Evolutionary conservation across 768 basidiomycete species (phyloP), one percentile per base, ranked within the genome.

Genomic region (Phanerochaete carnosa): DNA sequence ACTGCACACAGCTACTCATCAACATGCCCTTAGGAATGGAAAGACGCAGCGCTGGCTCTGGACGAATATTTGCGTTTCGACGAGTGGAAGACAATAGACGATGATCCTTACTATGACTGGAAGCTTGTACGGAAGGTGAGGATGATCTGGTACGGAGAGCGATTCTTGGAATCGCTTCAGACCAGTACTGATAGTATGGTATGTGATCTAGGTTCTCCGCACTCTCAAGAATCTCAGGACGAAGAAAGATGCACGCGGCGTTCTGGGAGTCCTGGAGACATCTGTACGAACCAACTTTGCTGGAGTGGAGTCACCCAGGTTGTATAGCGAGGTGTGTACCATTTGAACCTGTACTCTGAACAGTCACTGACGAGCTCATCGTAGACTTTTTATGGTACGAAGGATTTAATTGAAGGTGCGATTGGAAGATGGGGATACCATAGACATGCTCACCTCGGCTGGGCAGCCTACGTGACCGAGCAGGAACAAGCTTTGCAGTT

Each of bases 261-360:
- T 95, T 51, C 82, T 96, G 46, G 95, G 93, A 3, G 91, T 98
- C 0, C 76, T 99, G 35, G 94, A 96, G 67, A 92, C 93, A 0
- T 97, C 93, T 65, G 82, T 98, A 46, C 81, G 95, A 57, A 83
- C 86, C 25, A 98, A 97, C 72, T 99, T 98, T 76, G 97, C 92
- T 15, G 97, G 92, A 0, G 86, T 92, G 3, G 95, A 97, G 75
- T 92, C 91, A 35, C 74, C 88, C 11, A 86, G 89, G 89, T 75
- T 98, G 26, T 98, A 97, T 69, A 93, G 91, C 73, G 94, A 96
- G 78, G 94, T 80, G 55, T 55, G 71, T 64, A 0, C 22, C 4
- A 11, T 26, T 45, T 19, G 6, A n/a, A 19, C 16, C 6, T 51
- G 6, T 6, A 32, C 4, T 6, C 3, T 15, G n/a, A 3, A 8